Conservation (phyloP, 2,329 filamentous ascomycete genomes). For the Cucurbitaria berberidis region DNA sequence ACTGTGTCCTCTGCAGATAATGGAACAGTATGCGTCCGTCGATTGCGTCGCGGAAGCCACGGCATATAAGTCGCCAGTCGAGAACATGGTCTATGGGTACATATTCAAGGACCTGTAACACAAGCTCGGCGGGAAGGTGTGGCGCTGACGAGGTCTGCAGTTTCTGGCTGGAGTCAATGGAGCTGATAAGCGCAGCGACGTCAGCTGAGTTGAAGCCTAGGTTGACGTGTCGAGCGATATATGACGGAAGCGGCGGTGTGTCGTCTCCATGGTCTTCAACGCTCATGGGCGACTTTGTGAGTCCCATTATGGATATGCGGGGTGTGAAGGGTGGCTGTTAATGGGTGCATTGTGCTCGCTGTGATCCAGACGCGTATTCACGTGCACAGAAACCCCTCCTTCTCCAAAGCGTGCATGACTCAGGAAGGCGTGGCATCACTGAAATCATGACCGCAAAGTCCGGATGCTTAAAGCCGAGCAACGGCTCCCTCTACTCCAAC, state of each 20-base stretch:
- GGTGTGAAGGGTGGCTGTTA: not conserved
- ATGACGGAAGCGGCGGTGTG: constrained; percentile 24
- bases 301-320: not conserved
- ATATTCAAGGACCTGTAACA: constrained; percentile 34
- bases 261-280: not conserved
- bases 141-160: constrained; percentile 1
- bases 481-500: too few species aligned
- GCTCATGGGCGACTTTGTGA: not conserved
- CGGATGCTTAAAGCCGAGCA: not conserved
- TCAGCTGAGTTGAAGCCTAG: constrained; percentile 38
- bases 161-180: constrained; percentile 40
- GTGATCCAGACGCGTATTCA: not conserved
- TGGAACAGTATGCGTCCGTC: constrained; percentile 35
- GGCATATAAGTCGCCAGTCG: constrained; percentile 38
- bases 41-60: constrained; percentile 40
- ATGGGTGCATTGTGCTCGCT: not conserved
- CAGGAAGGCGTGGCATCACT: not conserved
- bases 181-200: constrained; percentile 31
- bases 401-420: not conserved
- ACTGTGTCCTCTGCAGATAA: constrained; percentile 24
- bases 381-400: not conserved
- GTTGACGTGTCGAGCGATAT: constrained; percentile 27
- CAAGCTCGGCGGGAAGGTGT: constrained; percentile 40
- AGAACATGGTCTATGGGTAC: constrained; percentile 37
- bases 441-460: not conserved